These are phyloP conservation scores for Salix purpurea DNA, from an alignment of 345 rosid species.

Conservation along the genomic window DNA sequence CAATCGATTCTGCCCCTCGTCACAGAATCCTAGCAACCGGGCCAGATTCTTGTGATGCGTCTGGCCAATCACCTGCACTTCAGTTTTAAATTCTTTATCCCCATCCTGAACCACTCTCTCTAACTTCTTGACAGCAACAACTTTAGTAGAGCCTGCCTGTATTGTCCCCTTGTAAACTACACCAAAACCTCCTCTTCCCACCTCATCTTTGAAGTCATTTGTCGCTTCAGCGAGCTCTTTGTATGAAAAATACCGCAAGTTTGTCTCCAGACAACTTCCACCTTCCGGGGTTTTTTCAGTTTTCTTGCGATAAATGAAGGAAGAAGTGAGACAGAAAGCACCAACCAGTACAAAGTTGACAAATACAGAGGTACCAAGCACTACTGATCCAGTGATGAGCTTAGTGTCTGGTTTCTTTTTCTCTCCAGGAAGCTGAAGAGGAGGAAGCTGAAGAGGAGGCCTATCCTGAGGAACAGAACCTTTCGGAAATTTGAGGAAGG, in stretches of 20 bases:
- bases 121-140: conserved; percentile 25
- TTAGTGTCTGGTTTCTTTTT: conserved; percentile 1
- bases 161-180: conserved; percentile 20
- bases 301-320: conserved; percentile 2
- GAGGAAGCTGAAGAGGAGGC: conserved; percentile 1
- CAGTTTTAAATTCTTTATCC: conserved; percentile 24
- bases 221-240: conserved; percentile 35
- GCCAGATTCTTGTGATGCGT: conserved; percentile 40
- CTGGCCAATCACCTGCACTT: conserved; percentile 19
- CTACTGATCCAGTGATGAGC: conserved; percentile 17
- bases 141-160: neutral
- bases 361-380: conserved; percentile 26
- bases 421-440: neutral
- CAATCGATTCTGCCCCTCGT: conserved; percentile 17
- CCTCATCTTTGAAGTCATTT: conserved; percentile 35
- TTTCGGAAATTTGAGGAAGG: conserved; percentile 32
- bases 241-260: conserved; percentile 27
- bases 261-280: conserved; percentile 4
- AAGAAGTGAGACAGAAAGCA: conserved; percentile 2
- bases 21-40: conserved; percentile 31
- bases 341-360: conserved; percentile 18
- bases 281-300: neutral
- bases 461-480: neutral
- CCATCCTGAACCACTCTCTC: neutral
- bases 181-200: conserved; percentile 34